Percentiles rank a stretch among this genome's conserved stretches.
Evolutionary conservation across 352 stramenopile genomes (phyloP).

Genomic region (Halophytophthora polymorphica): DNA sequence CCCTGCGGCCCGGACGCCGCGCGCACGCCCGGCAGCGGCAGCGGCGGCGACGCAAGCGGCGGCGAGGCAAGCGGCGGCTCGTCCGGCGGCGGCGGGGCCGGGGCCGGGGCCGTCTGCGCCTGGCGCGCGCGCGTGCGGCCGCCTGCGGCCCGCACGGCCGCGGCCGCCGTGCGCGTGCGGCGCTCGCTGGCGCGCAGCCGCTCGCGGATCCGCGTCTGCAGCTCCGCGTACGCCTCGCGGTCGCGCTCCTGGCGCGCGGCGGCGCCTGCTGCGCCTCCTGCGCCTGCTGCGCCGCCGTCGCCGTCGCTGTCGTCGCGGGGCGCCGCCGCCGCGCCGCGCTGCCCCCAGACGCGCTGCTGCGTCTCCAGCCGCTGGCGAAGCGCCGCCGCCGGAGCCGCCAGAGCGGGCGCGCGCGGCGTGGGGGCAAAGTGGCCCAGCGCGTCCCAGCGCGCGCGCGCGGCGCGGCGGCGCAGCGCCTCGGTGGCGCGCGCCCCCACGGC

Average conservation of each 20-base stretch:
- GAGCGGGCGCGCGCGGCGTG: neutral
- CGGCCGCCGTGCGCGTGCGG: slow-evolving; percentile 22
- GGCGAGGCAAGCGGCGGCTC: too few relatives aligned
- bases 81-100: slow-evolving; percentile 9
- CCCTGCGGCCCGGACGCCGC: slow-evolving; percentile 3
- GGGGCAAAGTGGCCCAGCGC: slow-evolving; percentile 30
- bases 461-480: slow-evolving; percentile 23
- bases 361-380: slow-evolving; percentile 26
- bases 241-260: slow-evolving; percentile 11
- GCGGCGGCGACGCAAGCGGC: too few relatives aligned
- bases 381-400: slow-evolving; percentile 3
- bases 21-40: too few relatives aligned
- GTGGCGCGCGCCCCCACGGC: slow-evolving; percentile 30
- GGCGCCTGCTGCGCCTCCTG: neutral
- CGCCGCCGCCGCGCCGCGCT: neutral
- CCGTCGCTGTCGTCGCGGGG: slow-evolving; percentile 9
- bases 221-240: slow-evolving; percentile 16
- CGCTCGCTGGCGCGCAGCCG: slow-evolving; percentile 17
- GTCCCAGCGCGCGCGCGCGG: slow-evolving; percentile 47
- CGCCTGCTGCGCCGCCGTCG: slow-evolving; percentile 1
- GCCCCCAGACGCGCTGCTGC: slow-evolving; percentile 17
- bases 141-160: slow-evolving; percentile 7
- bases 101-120: slow-evolving; percentile 12
- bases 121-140: slow-evolving; percentile 3
- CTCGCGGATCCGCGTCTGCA: slow-evolving; percentile 23